Base-by-base conservation (phyloP, 2,329 filamentous ascomycete species). In the Hypoxylon sp. region DNA sequence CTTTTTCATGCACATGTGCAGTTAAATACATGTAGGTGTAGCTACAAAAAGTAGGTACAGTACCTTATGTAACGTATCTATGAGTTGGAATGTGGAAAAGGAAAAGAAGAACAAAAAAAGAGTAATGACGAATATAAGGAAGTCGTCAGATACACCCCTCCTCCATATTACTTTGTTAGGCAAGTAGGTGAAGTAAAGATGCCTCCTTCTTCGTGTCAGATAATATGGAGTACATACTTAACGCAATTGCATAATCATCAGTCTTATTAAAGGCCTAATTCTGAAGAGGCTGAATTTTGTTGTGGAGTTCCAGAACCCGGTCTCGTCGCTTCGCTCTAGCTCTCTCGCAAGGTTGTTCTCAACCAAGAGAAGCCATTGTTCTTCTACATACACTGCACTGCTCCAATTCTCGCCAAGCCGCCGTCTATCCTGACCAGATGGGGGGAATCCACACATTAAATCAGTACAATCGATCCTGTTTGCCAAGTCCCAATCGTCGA, bases 371-470 rank as follows among this genome's bases (percentile, higher is more conserved):
- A 17, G 2, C 17, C 34, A 6, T 17, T 41, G 36, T 41, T 41
- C 38, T 21, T 30, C 28, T 30, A 30, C 28, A 30, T 30, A 7
- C 6, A 43, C 38, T 34, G 13, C 13, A 41, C 38, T 19, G 38
- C 38, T 60, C 59, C 62, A 62, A 63, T 68, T 68, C 43, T 70
- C 62, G 68, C 68, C 68, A 70, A 70, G 68, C 49, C 68, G 65
- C 68, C 68, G 51, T 65, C 60, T 57, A 55, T 52, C 41, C 60
- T 67, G 56, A 63, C 23, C 38, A 56, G 14, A 69, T 63, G 63
- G 63, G 63, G 61, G 30, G 34, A 56, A 51, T 62, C 62, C 63
- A 66, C 63, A 60, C 38, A 65, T 65, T 46, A 59, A 67, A 61
- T 65, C 60, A 65, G 61, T 61, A 58, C 62, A 49, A 62, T 68